These are phyloP conservation scores for Erythrophleum ivorense DNA, from an alignment of 331 rosid species.

Conservation along the genomic window DNA sequence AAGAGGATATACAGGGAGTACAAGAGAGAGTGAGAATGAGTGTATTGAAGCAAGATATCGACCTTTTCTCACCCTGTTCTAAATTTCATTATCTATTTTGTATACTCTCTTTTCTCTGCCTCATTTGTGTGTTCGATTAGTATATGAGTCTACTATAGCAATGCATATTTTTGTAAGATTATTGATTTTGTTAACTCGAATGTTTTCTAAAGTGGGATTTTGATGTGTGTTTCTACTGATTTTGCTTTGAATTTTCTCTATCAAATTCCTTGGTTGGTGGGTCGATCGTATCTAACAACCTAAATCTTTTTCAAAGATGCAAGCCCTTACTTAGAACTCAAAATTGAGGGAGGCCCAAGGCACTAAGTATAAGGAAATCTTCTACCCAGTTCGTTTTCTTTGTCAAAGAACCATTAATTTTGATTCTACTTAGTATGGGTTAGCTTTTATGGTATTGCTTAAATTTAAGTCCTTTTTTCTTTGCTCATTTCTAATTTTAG, in stretches of 20 bases:
- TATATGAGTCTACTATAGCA: background rate
- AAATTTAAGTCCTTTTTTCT: background rate
- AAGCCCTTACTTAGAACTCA: background rate
- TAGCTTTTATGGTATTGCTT: background rate
- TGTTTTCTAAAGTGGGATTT: background rate
- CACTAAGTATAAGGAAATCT: background rate
- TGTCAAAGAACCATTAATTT: background rate
- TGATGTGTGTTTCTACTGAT: background rate
- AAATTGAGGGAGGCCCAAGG: background rate
- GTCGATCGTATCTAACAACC: background rate
- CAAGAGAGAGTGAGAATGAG: background rate
- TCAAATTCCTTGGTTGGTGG: background rate
- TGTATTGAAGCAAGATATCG: background rate
- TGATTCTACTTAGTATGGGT: background rate
- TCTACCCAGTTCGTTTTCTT: background rate
- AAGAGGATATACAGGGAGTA: background rate
- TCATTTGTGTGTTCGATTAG: background rate
- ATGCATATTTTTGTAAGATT: background rate
- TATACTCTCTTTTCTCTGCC: constrained; percentile 17
- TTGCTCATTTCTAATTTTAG: background rate
- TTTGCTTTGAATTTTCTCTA: background rate
- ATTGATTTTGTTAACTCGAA: background rate
- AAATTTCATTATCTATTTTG: constrained; percentile 10
- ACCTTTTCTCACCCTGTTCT: background rate
- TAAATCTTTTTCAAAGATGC: background rate